These are phyloP conservation scores for Pleurotus ostreatus DNA, from an alignment of 768 basidiomycete species.

Conservation along the genomic window DNA sequence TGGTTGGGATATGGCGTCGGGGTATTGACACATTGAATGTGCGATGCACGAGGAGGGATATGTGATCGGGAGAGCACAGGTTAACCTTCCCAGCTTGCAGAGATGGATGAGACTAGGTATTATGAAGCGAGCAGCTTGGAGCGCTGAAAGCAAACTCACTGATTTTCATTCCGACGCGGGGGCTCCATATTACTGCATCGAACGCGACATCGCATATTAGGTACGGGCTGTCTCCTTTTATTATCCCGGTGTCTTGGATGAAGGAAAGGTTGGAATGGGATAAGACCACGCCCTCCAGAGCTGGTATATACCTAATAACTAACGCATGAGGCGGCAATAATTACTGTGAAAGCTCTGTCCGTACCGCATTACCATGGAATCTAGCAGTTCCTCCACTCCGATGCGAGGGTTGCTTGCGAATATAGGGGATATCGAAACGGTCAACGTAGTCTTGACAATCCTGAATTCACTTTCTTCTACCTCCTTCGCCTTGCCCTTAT, in stretches of 20 bases:
- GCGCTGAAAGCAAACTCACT: slow-evolving; percentile 39
- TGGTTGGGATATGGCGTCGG: slow-evolving; percentile 80
- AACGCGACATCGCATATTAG: slow-evolving; percentile 71
- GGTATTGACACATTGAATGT: slow-evolving; percentile 97
- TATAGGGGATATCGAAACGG: slow-evolving; percentile 75
- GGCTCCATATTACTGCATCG: slow-evolving; percentile 87
- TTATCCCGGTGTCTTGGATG: slow-evolving; percentile 53
- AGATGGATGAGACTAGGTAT: slow-evolving; percentile 1
- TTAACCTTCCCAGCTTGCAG: slow-evolving; percentile 76
- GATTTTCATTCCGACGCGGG: slow-evolving; percentile 75
- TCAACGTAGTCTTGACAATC: slow-evolving; percentile 58
- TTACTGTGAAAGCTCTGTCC: slow-evolving; percentile 16
- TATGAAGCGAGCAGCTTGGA: neutral
- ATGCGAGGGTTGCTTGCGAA: slow-evolving; percentile 68
- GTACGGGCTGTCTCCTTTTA: slow-evolving; percentile 85
- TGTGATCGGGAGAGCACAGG: slow-evolving; percentile 87
- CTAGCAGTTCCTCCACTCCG: slow-evolving; percentile 86
- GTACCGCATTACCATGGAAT: slow-evolving; percentile 94
- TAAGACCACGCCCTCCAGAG: slow-evolving; percentile 83
- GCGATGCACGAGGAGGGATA: slow-evolving; percentile 83
- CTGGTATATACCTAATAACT: slow-evolving; percentile 73
- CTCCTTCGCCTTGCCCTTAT: slow-evolving; percentile 33
- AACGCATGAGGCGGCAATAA: neutral
- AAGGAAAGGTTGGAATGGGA: slow-evolving; percentile 80
- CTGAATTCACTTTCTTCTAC: slow-evolving; percentile 49